Evolutionary conservation across 176 grass and related monocot species (phyloP), one percentile per base, ranked within the genome.

Genomic region (sorghum (Sorghum bicolor)): DNA sequence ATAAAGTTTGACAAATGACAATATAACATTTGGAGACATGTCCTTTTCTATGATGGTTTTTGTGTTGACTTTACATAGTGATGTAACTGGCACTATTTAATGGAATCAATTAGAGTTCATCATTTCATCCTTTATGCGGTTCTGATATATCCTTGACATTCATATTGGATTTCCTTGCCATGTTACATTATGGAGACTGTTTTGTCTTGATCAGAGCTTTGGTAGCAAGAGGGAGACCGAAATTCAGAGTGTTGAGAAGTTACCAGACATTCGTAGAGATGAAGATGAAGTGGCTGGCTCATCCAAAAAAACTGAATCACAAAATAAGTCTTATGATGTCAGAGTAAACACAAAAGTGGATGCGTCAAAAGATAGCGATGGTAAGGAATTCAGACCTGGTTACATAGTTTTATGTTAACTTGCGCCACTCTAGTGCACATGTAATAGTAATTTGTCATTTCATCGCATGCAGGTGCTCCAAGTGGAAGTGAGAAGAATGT

Each of bases 231-330:
- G 72, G 61, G 91, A 91, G 83, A 78, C 74, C 66, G 91, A 92
- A 87, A 90, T 93, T 84, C 83, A 90, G 87, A 87, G 80, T 87
- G 77, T 75, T 57, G 80, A 90, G 76, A 96, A 92, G 43, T 86
- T 89, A 71, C 69, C 71, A 29, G 84, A 89, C 64, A 79, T 33
- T 71, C 50, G 29, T 86, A 77, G 28, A 89, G 66, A 81, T 86
- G 77, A 84, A 89, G 66, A 80, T 86, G 77, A 84, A 82, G 87
- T 66, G 33, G 80, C 75, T 67, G 81, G 80, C 17, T 65, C 79
- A 83, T 93, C 87, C 68, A 90, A 76, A 84, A 89, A 87, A 64
- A 58, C 26, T 57, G 85, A 87, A 91, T 32, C 81, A 41, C 74
- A 87, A 64, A 81, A 73, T 55, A 47, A 83, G 67, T 72, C 68